Base-by-base conservation (phyloP, 306 rosid species). In the Vachellia pachyceras region DNA sequence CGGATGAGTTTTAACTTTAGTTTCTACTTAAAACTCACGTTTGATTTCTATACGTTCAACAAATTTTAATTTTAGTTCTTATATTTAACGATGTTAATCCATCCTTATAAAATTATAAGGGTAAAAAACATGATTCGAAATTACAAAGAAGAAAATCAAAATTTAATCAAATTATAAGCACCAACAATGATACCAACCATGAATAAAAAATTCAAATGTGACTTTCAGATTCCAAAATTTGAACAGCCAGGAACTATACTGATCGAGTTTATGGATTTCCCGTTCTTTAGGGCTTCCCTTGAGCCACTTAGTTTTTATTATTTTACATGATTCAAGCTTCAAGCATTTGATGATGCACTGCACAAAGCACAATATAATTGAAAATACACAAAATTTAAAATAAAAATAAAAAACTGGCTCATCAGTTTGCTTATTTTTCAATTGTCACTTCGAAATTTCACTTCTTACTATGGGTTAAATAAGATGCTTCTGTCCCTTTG, bases 281-380 rank as follows among this genome's bases (percentile, higher is more conserved):
- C 78, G 82, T 76, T 82, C 84, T 75, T 83, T 87, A 63, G 82
- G 42, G 76, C 72, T 84, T 40, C 75, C 65, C 66, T 78, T 78
- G 80, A 87, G 87, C 78, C 86, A 81, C 66, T 83, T 73, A 46
- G 39, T 70, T 29, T 70, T 12, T 66, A 66, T 83, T 69, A 5
- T 35, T 73, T 77, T 55, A 68, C 35, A 44, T 25, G 5, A 42
- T 67, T 80, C 85, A 80, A 77, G 35, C 67, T 52, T 72, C 72
- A 29, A 61, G 65, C 41, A 44, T 76, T 5, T 22, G 4, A 15
- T 0, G 40, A 54, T 36, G 44, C 22, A 64, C 36, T 35, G 42
- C 42, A 64, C 69, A 64, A 78, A 73, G 44, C 67, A 77, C n/a
- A 65, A 29, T 64, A 65, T 72, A 60, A 40, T 71, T 70, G 14